Evolutionary conservation across 768 basidiomycete species (phyloP), one percentile per base, ranked within the genome.

Genomic region (Pisolithus orientalis): DNA sequence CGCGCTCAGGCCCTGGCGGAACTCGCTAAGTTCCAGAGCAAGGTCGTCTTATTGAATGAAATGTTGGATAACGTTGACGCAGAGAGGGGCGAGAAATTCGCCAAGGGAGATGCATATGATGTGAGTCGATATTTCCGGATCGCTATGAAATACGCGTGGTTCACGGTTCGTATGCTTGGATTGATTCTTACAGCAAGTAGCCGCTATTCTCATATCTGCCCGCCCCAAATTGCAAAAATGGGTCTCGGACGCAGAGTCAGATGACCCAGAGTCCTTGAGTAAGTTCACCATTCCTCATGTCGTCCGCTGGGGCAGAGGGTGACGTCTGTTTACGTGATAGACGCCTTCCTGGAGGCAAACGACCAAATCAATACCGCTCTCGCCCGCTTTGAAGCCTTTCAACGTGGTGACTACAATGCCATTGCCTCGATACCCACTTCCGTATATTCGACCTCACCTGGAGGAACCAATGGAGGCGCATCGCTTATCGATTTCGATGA

Each of bases 171-270:
- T 11, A 34, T 34, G 4, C 34, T 34, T 34, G 34, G 34, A 34
- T 34, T 14, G 34, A 34, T 4, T 34, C 34, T 34, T 37, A 29
- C 61, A 91, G 87, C 96, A 99, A 85, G 93, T 98, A 2, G 88
- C 95, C 0, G 72, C 81, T 0, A 84, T 95, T 38, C 80, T 96
- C 13, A 76, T 74, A 28, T 78, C 79, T 43, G 94, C 94, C 2
- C 80, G 94, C 44, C 96, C 96, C 0, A 97, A 89, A 72, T 80
- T 98, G 43, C 96, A 99, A 69, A 95, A 93, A 62, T 98, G 96
- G 95, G 90, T 98, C 53, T 90, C 88, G 9, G 93, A 97, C 59
- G 93, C 92, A 16, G 87, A 93, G 61, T 77, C 83, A 2, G 87
- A 93, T 39, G 92, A 94, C 68, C 82, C 91, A 3, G 92, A 94